Conservation (phyloP, 768 basidiomycete genomes). For the Sistotremastrum niveocremeum region DNA sequence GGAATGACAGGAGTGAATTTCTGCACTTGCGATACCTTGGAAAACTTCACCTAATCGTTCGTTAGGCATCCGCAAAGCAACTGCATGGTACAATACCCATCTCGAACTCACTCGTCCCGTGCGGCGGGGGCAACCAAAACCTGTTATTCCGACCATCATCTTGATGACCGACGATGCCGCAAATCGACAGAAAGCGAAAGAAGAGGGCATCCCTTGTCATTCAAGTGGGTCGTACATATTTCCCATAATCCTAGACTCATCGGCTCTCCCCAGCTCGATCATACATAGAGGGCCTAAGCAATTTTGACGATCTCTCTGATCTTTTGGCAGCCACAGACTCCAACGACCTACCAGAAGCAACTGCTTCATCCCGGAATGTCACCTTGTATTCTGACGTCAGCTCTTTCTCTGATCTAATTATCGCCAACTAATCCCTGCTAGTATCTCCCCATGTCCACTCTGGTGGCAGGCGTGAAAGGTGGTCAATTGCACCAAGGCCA, state of each 20-base stretch:
- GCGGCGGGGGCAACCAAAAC: constrained; percentile 33
- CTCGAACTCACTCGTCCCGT: constrained; percentile 38
- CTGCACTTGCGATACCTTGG: neutral
- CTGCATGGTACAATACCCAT: constrained; percentile 78
- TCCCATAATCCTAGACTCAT: neutral
- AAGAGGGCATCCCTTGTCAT: constrained; percentile 42
- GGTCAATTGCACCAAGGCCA: constrained; percentile 83
- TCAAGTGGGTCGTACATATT: constrained; percentile 36
- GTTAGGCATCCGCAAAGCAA: constrained; percentile 75
- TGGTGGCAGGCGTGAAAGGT: constrained; percentile 74
- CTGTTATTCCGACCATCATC: constrained; percentile 46
- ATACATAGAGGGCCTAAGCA: constrained; percentile 68
- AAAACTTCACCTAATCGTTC: neutral
- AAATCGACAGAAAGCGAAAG: constrained; percentile 64
- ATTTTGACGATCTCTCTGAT: constrained; percentile 59
- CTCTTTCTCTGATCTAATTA: neutral
- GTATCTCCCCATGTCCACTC: constrained; percentile 63
- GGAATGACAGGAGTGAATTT: constrained; percentile 79
- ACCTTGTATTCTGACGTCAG: constrained; percentile 64
- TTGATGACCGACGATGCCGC: constrained; percentile 84
- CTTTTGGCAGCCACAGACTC: constrained; percentile 59
- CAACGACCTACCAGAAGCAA: constrained; percentile 48
- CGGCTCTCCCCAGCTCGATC: constrained; percentile 38
- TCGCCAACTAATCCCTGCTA: constrained; percentile 16
- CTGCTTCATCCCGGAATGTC: constrained; percentile 29